Evolutionary conservation across 1,284 basidiomycete genomes (phyloP).

Genomic region (Tylopilus sp.): DNA sequence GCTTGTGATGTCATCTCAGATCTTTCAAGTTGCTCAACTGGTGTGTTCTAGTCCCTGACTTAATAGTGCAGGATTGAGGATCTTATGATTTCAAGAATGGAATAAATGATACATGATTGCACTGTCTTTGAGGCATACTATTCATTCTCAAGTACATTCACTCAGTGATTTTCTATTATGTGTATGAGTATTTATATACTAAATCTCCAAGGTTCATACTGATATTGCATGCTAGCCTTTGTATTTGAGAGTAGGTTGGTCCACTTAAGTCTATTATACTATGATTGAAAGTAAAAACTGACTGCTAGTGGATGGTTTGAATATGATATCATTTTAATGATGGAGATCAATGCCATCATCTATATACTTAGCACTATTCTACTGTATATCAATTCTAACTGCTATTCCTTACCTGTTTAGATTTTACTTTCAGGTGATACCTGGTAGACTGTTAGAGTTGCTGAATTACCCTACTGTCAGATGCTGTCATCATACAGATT

Average conservation of each 20-base stretch:
- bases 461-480: constrained; percentile 90
- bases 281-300: constrained; percentile 44
- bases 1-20: constrained; percentile 98
- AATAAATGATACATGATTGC: constrained; percentile 76
- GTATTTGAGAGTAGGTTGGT: constrained; percentile 81
- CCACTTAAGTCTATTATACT: background rate
- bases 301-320: constrained; percentile 95
- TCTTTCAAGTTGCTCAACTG: constrained; percentile 85
- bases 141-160: constrained; percentile 12
- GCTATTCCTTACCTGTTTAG: constrained; percentile 8
- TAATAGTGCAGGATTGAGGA: constrained; percentile 12
- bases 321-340: constrained; percentile 97
- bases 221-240: constrained; percentile 58
- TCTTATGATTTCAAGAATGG: constrained; percentile 70
- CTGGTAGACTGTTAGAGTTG: constrained; percentile 95
- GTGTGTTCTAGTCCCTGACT: constrained; percentile 49
- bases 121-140: constrained; percentile 2
- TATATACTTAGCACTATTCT: constrained; percentile 89
- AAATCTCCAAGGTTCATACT: constrained; percentile 16
- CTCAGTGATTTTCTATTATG: constrained; percentile 94
- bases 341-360: constrained; percentile 92
- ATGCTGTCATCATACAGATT: constrained; percentile 82
- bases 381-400: constrained; percentile 61
- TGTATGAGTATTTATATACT: constrained; percentile 66
- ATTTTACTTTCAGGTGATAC: constrained; percentile 78